phyloP scores from a whole-genome alignment of 331 rosid species.

The Quercus tomentella region DNA sequence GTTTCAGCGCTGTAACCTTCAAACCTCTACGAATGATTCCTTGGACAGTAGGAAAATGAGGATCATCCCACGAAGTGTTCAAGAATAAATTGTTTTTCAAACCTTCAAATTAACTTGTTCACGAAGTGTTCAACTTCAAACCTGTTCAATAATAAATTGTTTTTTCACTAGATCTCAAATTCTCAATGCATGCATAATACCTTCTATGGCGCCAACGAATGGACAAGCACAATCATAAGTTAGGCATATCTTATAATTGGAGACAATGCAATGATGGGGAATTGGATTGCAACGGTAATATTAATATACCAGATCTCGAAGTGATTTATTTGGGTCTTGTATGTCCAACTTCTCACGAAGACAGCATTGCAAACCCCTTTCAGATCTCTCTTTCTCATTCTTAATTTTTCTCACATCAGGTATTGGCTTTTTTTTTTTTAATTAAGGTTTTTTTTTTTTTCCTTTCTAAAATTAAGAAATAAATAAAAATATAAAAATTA shows the following conservation, averaged over 20 bases:
- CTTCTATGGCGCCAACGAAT: conserved; percentile 77
- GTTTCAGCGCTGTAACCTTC: conserved; percentile 77
- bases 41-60: conserved; percentile 91
- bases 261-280: conserved; percentile 87
- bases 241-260: conserved; percentile 85
- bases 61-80: conserved; percentile 94
- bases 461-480: too few species aligned
- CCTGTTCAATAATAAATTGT: too few species aligned
- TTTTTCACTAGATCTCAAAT: conserved; percentile 53
- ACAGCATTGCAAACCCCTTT: conserved; percentile 84
- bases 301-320: conserved; percentile 80
- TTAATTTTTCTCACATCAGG: too few species aligned
- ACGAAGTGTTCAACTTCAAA: too few species aligned
- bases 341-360: conserved; percentile 89
- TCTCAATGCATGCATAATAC: conserved; percentile 87
- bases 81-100: too few species aligned
- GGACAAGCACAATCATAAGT: conserved; percentile 97
- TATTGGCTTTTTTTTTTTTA: too few species aligned
- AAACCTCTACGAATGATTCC: conserved; percentile 93
- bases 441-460: too few species aligned
- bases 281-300: conserved; percentile 80
- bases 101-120: too few species aligned
- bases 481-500: too few species aligned
- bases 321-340: conserved; percentile 93
- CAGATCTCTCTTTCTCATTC: conserved; percentile 33